Conservation (phyloP, 768 basidiomycete species). For the Mycena maculata region DNA sequence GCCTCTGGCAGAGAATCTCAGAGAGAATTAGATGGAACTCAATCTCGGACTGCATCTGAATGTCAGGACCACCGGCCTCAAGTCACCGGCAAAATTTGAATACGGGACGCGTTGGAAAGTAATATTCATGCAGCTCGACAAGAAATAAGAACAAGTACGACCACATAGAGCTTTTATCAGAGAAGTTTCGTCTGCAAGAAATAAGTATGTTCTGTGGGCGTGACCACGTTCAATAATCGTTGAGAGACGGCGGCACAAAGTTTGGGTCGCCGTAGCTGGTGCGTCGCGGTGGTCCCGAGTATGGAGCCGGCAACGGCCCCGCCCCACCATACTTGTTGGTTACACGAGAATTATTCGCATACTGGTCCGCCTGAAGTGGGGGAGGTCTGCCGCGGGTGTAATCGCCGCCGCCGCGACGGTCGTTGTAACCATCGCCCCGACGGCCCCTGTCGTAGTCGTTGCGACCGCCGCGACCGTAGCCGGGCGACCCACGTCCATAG, state of each 20-base stretch:
- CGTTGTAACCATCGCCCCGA: not conserved
- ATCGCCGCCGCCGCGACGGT: not conserved
- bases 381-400: not conserved
- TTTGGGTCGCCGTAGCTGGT: constrained; percentile 22
- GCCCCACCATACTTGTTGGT: constrained; percentile 12
- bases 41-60: too few relatives aligned
- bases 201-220: constrained; percentile 12
- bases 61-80: too few relatives aligned
- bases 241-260: constrained; percentile 18
- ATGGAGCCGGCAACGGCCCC: constrained; percentile 19
- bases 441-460: not conserved
- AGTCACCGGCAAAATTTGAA: too few relatives aligned
- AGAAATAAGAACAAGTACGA: constrained; percentile 2
- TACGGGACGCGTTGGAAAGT: too few relatives aligned
- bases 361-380: not conserved
- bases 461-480: not conserved
- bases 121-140: constrained; percentile 9
- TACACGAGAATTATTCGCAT: not conserved
- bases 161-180: constrained; percentile 1
- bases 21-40: too few relatives aligned
- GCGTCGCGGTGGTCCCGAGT: constrained; percentile 15
- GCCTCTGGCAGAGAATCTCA: too few relatives aligned
- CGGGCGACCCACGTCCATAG: too few relatives aligned
- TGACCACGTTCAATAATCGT: constrained; percentile 4
- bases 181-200: constrained; percentile 18